Base-by-base conservation (phyloP, 306 rosid genomes). In the Crotalaria pallida region DNA sequence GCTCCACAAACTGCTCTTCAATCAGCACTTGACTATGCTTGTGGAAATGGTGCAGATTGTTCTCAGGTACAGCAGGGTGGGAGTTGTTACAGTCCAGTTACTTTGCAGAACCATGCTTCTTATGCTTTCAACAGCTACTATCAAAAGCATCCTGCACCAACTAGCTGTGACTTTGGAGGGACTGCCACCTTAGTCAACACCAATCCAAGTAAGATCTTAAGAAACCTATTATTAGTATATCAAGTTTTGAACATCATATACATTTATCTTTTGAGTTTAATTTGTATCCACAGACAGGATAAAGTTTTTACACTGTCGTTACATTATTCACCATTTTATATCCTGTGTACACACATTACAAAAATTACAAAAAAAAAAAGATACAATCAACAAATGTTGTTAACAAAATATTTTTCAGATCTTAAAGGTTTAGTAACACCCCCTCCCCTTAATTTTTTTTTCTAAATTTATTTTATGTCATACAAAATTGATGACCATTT, bases 91-190 rank as follows among this genome's bases (percentile, higher is more conserved):
- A 84, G 73, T 75, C 99, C 99, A 9, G 82, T 65, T 66, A 69
- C 88, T 67, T 77, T 95, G 59, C 88, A 91, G 80, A 89, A 79
- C 76, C 99, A 95, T 73, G 97, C 99, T 75, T 95, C 97, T 31
- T 86, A 55, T 76, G 99, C 97, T 16, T 95, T 95, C 88, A 95
- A 95, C 48, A 87, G 87, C 87, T 95, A 95, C 80, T 95, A 85
- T 58, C 96, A 95, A 59, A 95, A 89, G 85, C 81, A 89, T 79
- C 99, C 96, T 19, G 75, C 77, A 1, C 77, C 96, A 31, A 87
- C 96, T 27, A 87, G 97, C 81, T 95, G 99, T 55, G 92, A 95
- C 68, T 95, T 95, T 71, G 96, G 96, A 75, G 97, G 97, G n/a
- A 11, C 81, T 66, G 97, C 97, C 48, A 58, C 86, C 56, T 19